Percentiles rank a stretch among this genome's conserved stretches.
phyloP scores from a whole-genome alignment of 2,329 filamentous ascomycete species.

The Diaporthe batatas region DNA sequence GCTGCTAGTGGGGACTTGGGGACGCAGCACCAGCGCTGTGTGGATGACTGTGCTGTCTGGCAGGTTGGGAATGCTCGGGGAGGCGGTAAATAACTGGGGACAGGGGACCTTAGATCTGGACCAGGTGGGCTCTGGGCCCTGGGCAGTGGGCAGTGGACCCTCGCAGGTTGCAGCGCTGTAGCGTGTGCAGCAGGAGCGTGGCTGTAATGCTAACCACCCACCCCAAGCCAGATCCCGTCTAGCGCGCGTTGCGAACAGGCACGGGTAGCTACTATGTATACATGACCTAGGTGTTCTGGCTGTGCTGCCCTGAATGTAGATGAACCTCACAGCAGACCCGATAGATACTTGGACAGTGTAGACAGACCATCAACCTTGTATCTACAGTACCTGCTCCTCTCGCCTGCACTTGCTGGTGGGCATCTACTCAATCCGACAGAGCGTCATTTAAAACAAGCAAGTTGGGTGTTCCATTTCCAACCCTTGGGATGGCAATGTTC shows the following conservation, averaged over 20 bases:
- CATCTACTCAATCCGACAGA: background rate
- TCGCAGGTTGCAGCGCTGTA: constrained; percentile 11
- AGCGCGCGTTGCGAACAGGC: constrained; percentile 15
- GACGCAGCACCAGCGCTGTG: constrained; percentile 14
- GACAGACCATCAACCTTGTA: no score
- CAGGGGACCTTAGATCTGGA: constrained; percentile 32
- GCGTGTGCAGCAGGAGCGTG: constrained; percentile 11
- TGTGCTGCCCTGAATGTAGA: background rate
- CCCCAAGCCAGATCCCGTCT: constrained; percentile 3
- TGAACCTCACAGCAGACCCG: background rate
- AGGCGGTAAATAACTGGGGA: constrained; percentile 31
- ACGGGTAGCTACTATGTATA: background rate
- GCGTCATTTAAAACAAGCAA: background rate
- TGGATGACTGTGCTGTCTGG: constrained; percentile 20
- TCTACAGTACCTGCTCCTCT: background rate
- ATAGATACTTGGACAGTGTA: no score
- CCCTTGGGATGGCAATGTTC: background rate
- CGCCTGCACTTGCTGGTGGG: background rate
- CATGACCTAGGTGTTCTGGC: background rate
- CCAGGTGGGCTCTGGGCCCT: constrained; percentile 28
- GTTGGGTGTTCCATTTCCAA: constrained; percentile 4
- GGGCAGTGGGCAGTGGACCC: constrained; percentile 12
- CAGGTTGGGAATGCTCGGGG: constrained; percentile 32
- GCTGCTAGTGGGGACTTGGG: constrained; percentile 13
- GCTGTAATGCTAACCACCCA: constrained; percentile 27